Evolutionary conservation across 495 filamentous ascomycete species (phyloP), one percentile per base, ranked within the genome.

Genomic region (Cryomyces antarcticus): DNA sequence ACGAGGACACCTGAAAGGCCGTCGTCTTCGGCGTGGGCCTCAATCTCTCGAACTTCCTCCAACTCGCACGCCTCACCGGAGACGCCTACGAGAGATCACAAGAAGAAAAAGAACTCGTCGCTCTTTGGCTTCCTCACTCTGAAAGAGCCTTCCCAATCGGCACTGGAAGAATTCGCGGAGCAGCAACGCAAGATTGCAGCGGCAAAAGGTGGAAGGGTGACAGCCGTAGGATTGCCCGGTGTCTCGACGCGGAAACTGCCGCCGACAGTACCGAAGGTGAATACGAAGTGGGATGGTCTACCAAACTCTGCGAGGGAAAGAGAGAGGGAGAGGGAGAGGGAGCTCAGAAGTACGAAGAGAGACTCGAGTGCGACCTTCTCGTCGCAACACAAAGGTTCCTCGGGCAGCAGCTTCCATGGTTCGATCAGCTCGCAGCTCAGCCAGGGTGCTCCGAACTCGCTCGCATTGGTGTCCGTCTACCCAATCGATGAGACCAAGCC

Each of bases 221-320:
- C 38, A 28, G 38, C n/a, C 24, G 39, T 37, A 42, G 41, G 48
- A 13, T 12, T 63, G 28, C 51, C 54, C 6, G 54, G 57, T 30
- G 51, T 65, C 3, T 60, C 65, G 7, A 51, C 52, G 6, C 51
- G 57, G 31, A 67, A 62, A 45, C 52, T 69, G 28, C 65, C 65
- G 9, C 39, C 53, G 10, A 53, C 46, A 9, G 64, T 68, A 3
- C 65, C 65, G 11, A 66, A 62, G 43, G 65, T 67, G 29, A 69
- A 69, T 42, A 57, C 61, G 7, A 68, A 62, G 47, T 69, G 65
- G 65, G 60, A 69, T 49, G 65, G 65, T 28, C 44, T 67, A 13
- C 65, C 65, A 17, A 55, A 60, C 27, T 45, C 50, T 24, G 45
- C 41, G 44, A 60, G 64, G 48, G 30, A 57, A 30, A 52, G 52